phyloP scores from a whole-genome alignment of 169 alveolate species.

The Cryptosporidium ubiquitum region DNA sequence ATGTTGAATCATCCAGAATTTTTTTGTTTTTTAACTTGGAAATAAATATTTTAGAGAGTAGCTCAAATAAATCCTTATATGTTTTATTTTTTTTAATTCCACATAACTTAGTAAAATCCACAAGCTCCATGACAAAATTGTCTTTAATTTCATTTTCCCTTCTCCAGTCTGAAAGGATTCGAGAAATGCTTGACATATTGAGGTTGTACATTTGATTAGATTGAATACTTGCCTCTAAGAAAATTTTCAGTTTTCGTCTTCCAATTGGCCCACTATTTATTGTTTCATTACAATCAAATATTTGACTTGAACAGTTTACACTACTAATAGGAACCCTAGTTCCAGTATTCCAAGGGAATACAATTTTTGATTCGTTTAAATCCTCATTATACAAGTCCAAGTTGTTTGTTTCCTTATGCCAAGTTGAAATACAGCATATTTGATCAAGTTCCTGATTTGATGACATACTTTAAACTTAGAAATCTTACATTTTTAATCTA shows the following conservation, averaged over 20 bases:
- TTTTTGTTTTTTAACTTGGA: slow-evolving; percentile 39
- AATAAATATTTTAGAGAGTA: slow-evolving; percentile 20
- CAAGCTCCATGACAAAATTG: slow-evolving; percentile 42
- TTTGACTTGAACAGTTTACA: neutral
- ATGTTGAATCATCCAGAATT: slow-evolving; percentile 7
- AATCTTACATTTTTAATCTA: neutral
- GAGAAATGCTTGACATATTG: slow-evolving; percentile 18
- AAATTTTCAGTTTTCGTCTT: slow-evolving; percentile 14
- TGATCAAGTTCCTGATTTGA: neutral
- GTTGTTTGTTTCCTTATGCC: slow-evolving; percentile 35
- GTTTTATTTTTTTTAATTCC: slow-evolving; percentile 43
- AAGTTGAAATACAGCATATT: slow-evolving; percentile 58
- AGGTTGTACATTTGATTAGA: neutral
- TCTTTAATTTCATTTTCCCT: slow-evolving; percentile 33
- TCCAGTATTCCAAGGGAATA: slow-evolving; percentile 7
- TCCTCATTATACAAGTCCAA: slow-evolving; percentile 7
- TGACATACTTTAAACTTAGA: neutral
- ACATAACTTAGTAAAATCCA: slow-evolving; percentile 60
- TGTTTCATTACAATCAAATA: neutral
- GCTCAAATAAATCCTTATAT: slow-evolving; percentile 54
- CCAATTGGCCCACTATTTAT: slow-evolving; percentile 58
- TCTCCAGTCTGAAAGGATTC: slow-evolving; percentile 56
- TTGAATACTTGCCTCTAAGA: slow-evolving; percentile 31
- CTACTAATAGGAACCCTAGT: slow-evolving; percentile 7
- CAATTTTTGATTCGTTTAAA: neutral